Base-by-base conservation (phyloP, 345 rosid species). In the Pistacia integerrima region DNA sequence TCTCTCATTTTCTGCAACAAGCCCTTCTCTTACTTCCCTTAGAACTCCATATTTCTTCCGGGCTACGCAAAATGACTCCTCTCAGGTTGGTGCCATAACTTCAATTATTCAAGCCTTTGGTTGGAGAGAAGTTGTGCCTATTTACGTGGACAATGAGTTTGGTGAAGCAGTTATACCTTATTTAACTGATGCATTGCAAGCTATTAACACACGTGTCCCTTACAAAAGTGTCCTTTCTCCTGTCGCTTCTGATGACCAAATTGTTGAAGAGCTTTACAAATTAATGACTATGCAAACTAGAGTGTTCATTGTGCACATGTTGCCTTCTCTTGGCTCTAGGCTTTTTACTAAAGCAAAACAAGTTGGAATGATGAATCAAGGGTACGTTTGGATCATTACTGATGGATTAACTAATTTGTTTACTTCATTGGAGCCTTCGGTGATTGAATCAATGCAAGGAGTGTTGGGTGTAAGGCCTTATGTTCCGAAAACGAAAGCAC, bases 61-160 rank as follows among this genome's bases (percentile, higher is more conserved):
- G n/a, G 85, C 87, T 13, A 66, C 88, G 0, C 77, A 70, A 14
- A 78, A 83, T 3, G 88, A 81, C 75, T 85, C 88, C 0, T 81
- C 59, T 5, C 94, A 87, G 81, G 87, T 88, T 1, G 16, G 65
- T 0, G 83, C 90, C 80, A 84, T 88, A 35, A 70, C 74, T 11
- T 41, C 84, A 13, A 72, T 89, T n/a, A 67, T 87, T 35, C 65
- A 86, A 57, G 72, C 85, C 36, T 88, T 85, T 1, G 83, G 86
- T 2, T 89, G 93, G 90, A 83, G 86, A 81, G 85, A 88, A 83
- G 95, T n/a, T 0, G 89, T 84, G 10, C 87, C 83, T 12, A 83
- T 91, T 11, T 87, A 88, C 30, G 55, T 78, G 0, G 90, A 84
- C 76, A 79, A 84, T 35, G 82, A 84, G 10, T 85, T 67, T 17